Conservation (phyloP, 345 rosid species). For the Moringa oleifera region DNA sequence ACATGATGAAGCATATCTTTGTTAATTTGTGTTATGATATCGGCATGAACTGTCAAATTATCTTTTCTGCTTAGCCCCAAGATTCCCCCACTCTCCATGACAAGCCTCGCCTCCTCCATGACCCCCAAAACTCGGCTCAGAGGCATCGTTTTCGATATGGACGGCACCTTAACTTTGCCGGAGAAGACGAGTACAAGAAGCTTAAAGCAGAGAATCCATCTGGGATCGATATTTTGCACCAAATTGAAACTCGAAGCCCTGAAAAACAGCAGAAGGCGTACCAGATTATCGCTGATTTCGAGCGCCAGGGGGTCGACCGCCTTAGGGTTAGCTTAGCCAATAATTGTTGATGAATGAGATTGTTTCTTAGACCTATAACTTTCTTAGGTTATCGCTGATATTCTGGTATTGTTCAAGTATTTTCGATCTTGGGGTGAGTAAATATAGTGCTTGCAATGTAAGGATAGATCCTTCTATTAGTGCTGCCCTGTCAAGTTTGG, state of each 20-base stretch:
- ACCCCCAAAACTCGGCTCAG: conserved; percentile 41
- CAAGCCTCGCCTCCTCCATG: background rate
- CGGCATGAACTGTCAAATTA: too few relatives aligned
- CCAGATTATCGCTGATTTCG: conserved; percentile 62
- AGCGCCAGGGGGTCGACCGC: conserved; percentile 67
- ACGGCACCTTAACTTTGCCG: conserved; percentile 82
- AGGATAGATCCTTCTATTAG: too few relatives aligned
- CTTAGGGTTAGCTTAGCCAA: too few relatives aligned
- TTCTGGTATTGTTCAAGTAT: too few relatives aligned
- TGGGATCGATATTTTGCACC: conserved; percentile 82
- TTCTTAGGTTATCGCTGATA: too few relatives aligned
- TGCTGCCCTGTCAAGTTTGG: too few relatives aligned
- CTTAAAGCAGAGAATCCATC: conserved; percentile 60
- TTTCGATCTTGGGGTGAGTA: too few relatives aligned
- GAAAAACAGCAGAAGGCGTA: conserved; percentile 54
- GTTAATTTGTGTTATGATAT: too few relatives aligned
- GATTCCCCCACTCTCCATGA: conserved; percentile 13
- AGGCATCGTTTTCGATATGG: conserved; percentile 79
- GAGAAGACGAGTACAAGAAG: conserved; percentile 65
- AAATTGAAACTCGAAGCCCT: conserved; percentile 63
- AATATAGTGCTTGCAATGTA: too few relatives aligned
- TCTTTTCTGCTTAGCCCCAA: conserved; percentile 18
- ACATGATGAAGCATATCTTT: too few relatives aligned
- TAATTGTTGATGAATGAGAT: too few relatives aligned
- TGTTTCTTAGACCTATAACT: too few relatives aligned